These are phyloP conservation scores for Candida glucosophila DNA, from an alignment of 1,139 yeast species.

Conservation along the genomic window DNA sequence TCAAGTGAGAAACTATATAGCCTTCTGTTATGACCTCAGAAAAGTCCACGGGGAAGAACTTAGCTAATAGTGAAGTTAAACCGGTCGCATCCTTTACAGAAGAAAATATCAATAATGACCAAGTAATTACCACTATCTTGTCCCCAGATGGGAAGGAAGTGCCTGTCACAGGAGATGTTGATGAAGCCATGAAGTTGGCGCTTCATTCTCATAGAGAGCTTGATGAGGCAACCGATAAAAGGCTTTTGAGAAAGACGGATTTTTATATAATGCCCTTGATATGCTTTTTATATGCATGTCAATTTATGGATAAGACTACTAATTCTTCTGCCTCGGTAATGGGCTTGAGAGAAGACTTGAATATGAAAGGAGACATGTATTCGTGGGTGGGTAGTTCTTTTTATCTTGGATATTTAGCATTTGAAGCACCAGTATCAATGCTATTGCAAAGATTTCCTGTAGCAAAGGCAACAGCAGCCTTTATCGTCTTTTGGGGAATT, in stretches of 20 bases:
- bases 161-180: conserved; percentile 21
- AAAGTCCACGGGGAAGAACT: no score
- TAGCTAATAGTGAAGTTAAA: no score
- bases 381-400: conserved; percentile 46
- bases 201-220: conserved; percentile 5
- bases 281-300: conserved; percentile 42
- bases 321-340: conserved; percentile 48
- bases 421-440: conserved; percentile 33
- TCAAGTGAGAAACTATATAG: no score
- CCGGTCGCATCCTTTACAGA: conserved; percentile 3
- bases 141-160: conserved; percentile 21
- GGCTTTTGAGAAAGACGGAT: conserved; percentile 2
- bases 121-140: conserved; percentile 14
- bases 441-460: conserved; percentile 35
- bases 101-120: conserved; percentile 8
- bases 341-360: conserved; percentile 36
- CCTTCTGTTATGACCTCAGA: no score
- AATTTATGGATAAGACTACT: conserved; percentile 54
- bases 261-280: conserved; percentile 1
- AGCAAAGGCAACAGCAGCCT: conserved; percentile 23
- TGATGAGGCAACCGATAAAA: conserved; percentile 6
- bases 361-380: conserved; percentile 39
- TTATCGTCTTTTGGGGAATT: conserved; percentile 41
- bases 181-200: conserved; percentile 21
- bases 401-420: conserved; percentile 37